These are phyloP conservation scores for Diaporthe citrichinensis DNA, from an alignment of 2,329 filamentous ascomycete species.

Conservation along the genomic window DNA sequence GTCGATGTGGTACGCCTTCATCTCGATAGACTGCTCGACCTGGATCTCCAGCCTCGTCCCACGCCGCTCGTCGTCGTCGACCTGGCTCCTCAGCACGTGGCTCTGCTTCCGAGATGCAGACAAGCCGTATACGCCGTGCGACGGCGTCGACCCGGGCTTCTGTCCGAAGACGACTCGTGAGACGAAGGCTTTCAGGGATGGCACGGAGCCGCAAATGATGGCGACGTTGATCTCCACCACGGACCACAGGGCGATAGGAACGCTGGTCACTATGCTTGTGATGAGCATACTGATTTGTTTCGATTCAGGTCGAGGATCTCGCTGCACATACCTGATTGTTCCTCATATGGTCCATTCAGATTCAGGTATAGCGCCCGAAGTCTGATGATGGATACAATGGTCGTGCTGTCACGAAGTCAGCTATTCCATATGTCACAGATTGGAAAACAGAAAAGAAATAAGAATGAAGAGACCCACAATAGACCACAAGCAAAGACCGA, in stretches of 20 bases:
- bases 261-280: slow-evolving; percentile 39
- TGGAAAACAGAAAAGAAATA: too few relatives aligned
- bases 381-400: slow-evolving; percentile 44
- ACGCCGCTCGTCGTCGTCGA: neutral
- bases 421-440: neutral
- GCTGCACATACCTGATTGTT: slow-evolving; percentile 38
- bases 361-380: slow-evolving; percentile 44
- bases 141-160: slow-evolving; percentile 6
- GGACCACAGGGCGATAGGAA: slow-evolving; percentile 48
- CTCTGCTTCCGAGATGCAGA: slow-evolving; percentile 10
- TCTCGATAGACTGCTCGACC: slow-evolving; percentile 43
- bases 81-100: slow-evolving; percentile 3
- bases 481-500: slow-evolving; percentile 53
- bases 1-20: slow-evolving; percentile 34
- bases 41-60: slow-evolving; percentile 48
- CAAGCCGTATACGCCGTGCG: neutral
- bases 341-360: slow-evolving; percentile 1
- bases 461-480: slow-evolving; percentile 44
- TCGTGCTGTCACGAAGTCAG: slow-evolving; percentile 32
- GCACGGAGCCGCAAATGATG: slow-evolving; percentile 58
- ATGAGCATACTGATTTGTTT: neutral
- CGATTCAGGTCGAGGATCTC: neutral
- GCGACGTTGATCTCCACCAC: slow-evolving; percentile 50
- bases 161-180: slow-evolving; percentile 54
- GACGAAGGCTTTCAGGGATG: slow-evolving; percentile 56